Percentiles rank a stretch among this genome's conserved stretches.
Conservation (phyloP, 2,329 filamentous ascomycete genomes). For the Fusarium penzigii region DNA sequence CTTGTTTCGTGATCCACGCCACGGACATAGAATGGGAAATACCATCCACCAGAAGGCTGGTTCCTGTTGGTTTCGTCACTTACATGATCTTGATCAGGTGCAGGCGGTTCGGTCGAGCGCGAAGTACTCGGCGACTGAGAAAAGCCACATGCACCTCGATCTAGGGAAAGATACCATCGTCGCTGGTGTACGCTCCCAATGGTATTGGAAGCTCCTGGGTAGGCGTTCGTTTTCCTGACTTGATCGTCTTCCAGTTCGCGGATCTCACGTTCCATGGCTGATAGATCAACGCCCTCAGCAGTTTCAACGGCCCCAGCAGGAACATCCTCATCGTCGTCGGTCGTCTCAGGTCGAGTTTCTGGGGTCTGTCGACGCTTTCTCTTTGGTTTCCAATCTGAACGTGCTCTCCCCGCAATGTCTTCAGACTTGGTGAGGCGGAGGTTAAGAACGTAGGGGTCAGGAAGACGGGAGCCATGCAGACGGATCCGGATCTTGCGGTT, state of each 20-base stretch:
- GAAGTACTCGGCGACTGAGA: constrained; percentile 32
- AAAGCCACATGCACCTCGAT: constrained; percentile 61
- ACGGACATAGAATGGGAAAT: constrained; percentile 62
- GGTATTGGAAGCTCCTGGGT: constrained; percentile 63
- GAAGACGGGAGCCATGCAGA: constrained; percentile 55
- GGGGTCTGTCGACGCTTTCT: constrained; percentile 8
- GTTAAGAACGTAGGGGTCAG: constrained; percentile 53
- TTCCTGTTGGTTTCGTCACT: not conserved
- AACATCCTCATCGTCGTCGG: constrained; percentile 23
- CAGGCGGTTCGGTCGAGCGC: constrained; percentile 11
- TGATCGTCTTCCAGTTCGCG: constrained; percentile 52
- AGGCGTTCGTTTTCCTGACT: constrained; percentile 63
- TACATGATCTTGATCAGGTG: not conserved
- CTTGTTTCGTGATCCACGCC: constrained; percentile 65
- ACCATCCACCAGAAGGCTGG: constrained; percentile 28
- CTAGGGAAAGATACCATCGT: constrained; percentile 65
- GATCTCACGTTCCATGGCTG: constrained; percentile 42
- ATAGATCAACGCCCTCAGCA: constrained; percentile 16
- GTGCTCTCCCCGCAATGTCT: constrained; percentile 36
- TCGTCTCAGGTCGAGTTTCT: constrained; percentile 25
- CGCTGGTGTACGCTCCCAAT: constrained; percentile 69
- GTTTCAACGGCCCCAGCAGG: constrained; percentile 20
- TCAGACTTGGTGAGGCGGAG: constrained; percentile 53
- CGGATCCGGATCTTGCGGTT: constrained; percentile 57
- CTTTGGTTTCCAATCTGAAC: constrained; percentile 12